phyloP scores from a whole-genome alignment of 495 filamentous ascomycete genomes.

The Neurospora sp. region DNA sequence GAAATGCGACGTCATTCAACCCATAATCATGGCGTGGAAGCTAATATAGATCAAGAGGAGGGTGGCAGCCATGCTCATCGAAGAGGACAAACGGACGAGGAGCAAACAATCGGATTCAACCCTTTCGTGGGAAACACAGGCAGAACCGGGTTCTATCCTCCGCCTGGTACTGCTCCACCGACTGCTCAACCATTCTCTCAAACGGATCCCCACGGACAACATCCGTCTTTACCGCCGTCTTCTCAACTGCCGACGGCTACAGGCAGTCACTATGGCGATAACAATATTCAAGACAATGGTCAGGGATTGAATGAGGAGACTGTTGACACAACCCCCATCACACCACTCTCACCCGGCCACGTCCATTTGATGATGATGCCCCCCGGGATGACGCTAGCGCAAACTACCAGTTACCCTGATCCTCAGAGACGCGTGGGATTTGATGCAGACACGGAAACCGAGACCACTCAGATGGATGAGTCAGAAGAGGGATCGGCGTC shows the following conservation, averaged over 20 bases:
- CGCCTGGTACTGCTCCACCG: neutral
- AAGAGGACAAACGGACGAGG: neutral
- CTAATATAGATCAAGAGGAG: neutral
- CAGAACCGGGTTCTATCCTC: neutral
- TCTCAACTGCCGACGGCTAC: neutral
- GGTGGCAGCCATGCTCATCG: neutral
- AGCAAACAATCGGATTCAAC: neutral
- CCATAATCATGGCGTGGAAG: neutral
- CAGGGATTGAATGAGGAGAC: neutral
- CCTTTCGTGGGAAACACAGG: neutral
- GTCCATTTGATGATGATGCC: neutral
- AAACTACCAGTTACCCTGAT: neutral
- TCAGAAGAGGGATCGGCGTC: neutral
- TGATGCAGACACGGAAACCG: neutral
- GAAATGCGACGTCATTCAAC: neutral
- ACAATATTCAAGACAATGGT: neutral
- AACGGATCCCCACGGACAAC: neutral
- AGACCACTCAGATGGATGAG: constrained; percentile 4
- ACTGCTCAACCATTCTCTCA: neutral
- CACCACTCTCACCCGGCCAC: neutral
- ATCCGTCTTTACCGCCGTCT: neutral
- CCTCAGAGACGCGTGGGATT: neutral
- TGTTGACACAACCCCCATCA: neutral
- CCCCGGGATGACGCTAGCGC: neutral
- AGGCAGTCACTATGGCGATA: neutral